These are phyloP conservation scores for Fraxinus latifolia DNA, from an alignment of 305 asterid species.

Conservation along the genomic window DNA sequence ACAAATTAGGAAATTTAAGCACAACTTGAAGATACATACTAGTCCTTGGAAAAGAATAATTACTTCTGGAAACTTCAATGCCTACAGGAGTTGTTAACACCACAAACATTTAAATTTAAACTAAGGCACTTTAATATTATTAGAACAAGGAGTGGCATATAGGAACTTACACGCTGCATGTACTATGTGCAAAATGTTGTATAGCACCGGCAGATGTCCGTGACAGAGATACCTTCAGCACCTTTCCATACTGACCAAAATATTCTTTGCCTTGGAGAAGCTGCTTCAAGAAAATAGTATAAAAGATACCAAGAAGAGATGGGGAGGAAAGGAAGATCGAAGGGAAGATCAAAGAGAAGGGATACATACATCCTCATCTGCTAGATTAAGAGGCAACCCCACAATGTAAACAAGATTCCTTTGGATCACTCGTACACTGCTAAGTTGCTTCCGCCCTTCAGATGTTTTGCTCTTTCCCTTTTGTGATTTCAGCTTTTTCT, in stretches of 20 bases:
- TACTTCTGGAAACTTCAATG: neutral
- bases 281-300: conserved; percentile 36
- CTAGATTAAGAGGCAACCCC: conserved; percentile 81
- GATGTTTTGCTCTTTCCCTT: conserved; percentile 73
- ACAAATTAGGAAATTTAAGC: neutral
- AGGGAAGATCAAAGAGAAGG: neutral
- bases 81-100: neutral
- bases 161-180: conserved; percentile 92
- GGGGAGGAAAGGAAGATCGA: neutral
- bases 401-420: conserved; percentile 91
- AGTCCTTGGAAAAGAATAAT: neutral
- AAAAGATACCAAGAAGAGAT: conserved; percentile 18
- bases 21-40: neutral
- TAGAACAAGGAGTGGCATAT: neutral
- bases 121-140: neutral
- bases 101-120: conserved; percentile 1
- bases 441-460: conserved; percentile 88
- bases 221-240: conserved; percentile 85
- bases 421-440: conserved; percentile 80
- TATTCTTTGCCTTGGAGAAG: conserved; percentile 76
- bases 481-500: conserved; percentile 62
- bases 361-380: conserved; percentile 77
- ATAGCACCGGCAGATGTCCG: conserved; percentile 87
- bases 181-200: conserved; percentile 81
- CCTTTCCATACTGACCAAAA: conserved; percentile 92